Base-by-base conservation (phyloP, 1,284 basidiomycete species). In the Ceratorhiza oryzae-sativae region DNA sequence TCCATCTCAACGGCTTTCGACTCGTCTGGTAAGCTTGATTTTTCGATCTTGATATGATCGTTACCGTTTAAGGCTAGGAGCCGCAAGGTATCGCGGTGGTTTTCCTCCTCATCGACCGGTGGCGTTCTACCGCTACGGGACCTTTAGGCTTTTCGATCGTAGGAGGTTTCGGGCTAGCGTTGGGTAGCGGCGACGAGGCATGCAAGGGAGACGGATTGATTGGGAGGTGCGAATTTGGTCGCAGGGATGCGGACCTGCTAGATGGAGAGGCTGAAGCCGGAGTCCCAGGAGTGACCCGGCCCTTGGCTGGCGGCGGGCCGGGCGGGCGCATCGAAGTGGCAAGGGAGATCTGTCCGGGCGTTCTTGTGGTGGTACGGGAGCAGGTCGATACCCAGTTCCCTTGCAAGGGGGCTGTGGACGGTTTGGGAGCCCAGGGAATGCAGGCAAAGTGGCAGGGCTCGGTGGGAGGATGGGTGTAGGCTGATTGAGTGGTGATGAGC, bases 1-100 rank as follows among this genome's bases (percentile, higher is more conserved):
- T 72, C 71, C 60, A 65, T 39, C 23, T 72, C 61, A 10, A 72
- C 62, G 12, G 55, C n/a, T 36, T 72, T 60, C 2, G 55, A 72
- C 36, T 60, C 62, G 32, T 71, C 67, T 18, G 67, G 71, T 30
- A 65, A 63, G 55, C 67, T 71, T 46, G 39, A 85, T 83, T 67
- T 59, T 56, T 86, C 85, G 20, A 92, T 81, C 72, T 83, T 84
- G 51, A 91, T 83, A 80, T 92, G 86, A 23, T 90, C 88, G 73
- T 82, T 83, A 36, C 87, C 88, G 73, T 88, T 92, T 77, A 81
- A 81, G 73, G 84, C 83, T 46, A 93, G 82, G 75, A 83, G 84
- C 45, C 84, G 82, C 49, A 88, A 76, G n/a, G 89, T 68, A 10
- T 73, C 72, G 18, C 45, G 45, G 41, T 75, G 60, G 23, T 65